These are phyloP conservation scores for Epichloe elymi DNA, from an alignment of 2,329 filamentous ascomycete genomes.

Conservation along the genomic window DNA sequence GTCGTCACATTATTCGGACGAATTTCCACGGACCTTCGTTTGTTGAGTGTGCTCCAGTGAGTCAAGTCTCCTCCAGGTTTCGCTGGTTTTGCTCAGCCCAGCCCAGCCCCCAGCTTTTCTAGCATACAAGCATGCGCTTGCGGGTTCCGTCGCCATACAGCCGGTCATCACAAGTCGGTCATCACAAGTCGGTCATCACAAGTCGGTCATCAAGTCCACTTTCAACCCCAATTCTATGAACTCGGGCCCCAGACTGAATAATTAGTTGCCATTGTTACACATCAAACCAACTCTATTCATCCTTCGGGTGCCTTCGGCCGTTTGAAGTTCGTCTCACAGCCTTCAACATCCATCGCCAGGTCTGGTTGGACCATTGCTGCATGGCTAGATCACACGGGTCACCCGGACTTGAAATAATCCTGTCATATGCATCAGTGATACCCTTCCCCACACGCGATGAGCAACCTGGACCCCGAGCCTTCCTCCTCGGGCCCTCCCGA, in stretches of 20 bases:
- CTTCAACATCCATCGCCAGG: neutral
- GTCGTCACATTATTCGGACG: too few species aligned
- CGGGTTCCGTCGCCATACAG: too few species aligned
- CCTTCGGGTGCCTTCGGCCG: neutral
- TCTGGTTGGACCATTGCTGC: neutral
- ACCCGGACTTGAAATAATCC: neutral
- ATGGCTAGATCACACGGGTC: neutral
- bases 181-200: too few species aligned
- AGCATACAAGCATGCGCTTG: too few species aligned
- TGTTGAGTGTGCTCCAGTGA: too few species aligned
- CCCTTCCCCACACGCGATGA: neutral
- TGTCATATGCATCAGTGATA: neutral
- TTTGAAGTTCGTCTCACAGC: neutral
- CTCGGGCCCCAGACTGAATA: neutral
- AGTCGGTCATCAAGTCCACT: too few species aligned
- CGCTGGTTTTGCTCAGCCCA: too few species aligned
- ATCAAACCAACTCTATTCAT: neutral
- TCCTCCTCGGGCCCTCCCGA: neutral
- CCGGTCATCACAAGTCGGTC: too few species aligned
- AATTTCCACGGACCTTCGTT: too few species aligned
- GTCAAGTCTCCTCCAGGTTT: too few species aligned
- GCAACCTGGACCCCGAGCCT: neutral
- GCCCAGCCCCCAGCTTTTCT: too few species aligned
- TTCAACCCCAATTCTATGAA: neutral
- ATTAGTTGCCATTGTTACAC: neutral